These are phyloP conservation scores for Vitrella brassicaformis DNA, from an alignment of 73 alveolate genomes.

Conservation along the genomic window DNA sequence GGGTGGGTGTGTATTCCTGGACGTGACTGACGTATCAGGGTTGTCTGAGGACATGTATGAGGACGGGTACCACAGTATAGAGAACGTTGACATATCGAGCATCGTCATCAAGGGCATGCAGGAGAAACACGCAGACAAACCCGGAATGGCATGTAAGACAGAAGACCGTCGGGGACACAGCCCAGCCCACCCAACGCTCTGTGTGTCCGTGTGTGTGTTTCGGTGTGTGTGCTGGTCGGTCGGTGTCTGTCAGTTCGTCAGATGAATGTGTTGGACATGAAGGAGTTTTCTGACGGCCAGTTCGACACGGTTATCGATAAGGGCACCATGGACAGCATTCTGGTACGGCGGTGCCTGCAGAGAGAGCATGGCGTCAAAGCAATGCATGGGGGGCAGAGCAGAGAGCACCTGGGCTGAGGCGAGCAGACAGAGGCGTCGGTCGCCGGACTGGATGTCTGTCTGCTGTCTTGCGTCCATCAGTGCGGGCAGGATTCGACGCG, in stretches of 20 bases:
- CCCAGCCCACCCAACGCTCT: too few species aligned
- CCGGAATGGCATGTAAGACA: not conserved
- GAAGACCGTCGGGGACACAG: not conserved
- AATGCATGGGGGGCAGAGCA: too few species aligned
- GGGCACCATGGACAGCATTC: constrained; percentile 78
- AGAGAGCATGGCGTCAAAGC: too few species aligned
- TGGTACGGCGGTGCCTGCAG: constrained; percentile 7
- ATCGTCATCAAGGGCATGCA: constrained; percentile 78
- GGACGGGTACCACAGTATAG: constrained; percentile 80
- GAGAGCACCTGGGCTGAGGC: too few species aligned
- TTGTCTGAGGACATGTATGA: constrained; percentile 84
- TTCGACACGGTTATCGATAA: constrained; percentile 80
- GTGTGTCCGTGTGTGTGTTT: not conserved
- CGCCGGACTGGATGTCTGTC: not conserved
- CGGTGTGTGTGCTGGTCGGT: not conserved
- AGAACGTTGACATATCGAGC: constrained; percentile 76
- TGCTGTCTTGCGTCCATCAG: not conserved
- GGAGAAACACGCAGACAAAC: constrained; percentile 70
- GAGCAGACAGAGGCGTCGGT: too few species aligned
- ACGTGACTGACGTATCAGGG: too few species aligned
- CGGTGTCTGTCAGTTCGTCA: not conserved
- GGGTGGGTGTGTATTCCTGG: too few species aligned
- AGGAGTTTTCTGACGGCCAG: constrained; percentile 65
- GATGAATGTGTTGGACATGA: not conserved
- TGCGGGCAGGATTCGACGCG: constrained; percentile 88